Conservation (phyloP, 2,329 filamentous ascomycete species). For the Xylaria sp. region DNA sequence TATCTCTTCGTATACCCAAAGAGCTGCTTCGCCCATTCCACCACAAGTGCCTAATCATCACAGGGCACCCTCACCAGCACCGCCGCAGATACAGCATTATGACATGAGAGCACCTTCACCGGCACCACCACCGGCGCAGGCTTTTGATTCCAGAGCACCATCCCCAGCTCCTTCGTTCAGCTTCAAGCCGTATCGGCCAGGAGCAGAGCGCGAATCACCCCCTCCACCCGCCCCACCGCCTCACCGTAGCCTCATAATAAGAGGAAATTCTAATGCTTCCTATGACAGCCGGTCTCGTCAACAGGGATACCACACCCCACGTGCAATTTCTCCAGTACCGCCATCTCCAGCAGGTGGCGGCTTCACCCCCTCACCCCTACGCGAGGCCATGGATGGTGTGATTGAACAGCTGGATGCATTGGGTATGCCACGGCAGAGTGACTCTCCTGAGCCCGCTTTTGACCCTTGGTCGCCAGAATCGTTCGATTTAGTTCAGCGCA, state of each 20-base stretch:
- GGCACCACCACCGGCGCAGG: constrained; percentile 37
- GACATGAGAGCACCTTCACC: constrained; percentile 47
- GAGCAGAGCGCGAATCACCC: constrained; percentile 58
- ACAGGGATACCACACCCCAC: constrained; percentile 58
- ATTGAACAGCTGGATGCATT: constrained; percentile 94
- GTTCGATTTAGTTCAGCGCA: constrained; percentile 65
- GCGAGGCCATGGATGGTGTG: constrained; percentile 97
- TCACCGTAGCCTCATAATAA: constrained; percentile 66
- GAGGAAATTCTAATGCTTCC: constrained; percentile 43
- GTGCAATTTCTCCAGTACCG: constrained; percentile 67
- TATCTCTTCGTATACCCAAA: too few species aligned
- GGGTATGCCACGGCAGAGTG: constrained; percentile 63
- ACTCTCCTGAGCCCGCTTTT: constrained; percentile 61
- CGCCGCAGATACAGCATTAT: constrained; percentile 33
- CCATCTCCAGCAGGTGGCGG: constrained; percentile 70
- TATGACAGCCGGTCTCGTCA: constrained; percentile 45
- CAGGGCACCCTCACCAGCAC: constrained; percentile 45
- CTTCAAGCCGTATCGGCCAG: constrained; percentile 44
- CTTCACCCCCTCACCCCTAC: constrained; percentile 86
- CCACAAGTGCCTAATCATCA: constrained; percentile 35
- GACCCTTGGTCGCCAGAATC: constrained; percentile 92
- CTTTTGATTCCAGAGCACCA: constrained; percentile 43
- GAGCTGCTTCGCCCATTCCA: constrained; percentile 47
- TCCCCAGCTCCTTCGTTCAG: constrained; percentile 49
- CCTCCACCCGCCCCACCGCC: constrained; percentile 85